Evolutionary conservation across 352 stramenopile species (phyloP), one percentile per base, ranked within the genome.

Genomic region (Phytophthora brassicae): DNA sequence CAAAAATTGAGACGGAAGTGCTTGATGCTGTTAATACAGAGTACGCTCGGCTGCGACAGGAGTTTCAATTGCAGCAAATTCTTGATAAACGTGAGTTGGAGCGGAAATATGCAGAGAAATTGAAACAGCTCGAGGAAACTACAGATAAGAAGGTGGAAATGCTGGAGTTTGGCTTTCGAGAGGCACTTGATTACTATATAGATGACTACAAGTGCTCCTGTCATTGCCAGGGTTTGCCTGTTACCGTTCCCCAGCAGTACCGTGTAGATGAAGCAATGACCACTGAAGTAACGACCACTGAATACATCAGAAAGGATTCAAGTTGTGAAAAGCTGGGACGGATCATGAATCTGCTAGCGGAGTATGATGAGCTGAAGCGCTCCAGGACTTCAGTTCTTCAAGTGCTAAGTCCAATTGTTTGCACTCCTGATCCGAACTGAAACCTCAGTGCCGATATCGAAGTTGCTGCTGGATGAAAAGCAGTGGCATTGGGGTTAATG

Each of bases 101-200:
- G 26, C 17, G 16, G 0, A 56, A 71, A 20, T 75, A 77, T 33
- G 50, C 61, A 0, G 41, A 67, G 19, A 60, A 77, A 22, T 19
- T 69, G 1, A 20, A 59, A 14, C 31, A 59, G 1, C 22, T 83
- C 4, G 52, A 72, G 3, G 55, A 70, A 31, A 48, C 58, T 4
- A 59, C 60, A 2, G 48, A 69, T 2, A 86, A 89, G 49, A 88
- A 88, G 42, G 42, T 85, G 11, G 50, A 68, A 8, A 89, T 89
- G 80, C 59, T 89, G 0, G 69, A 86, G 28, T 53, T 42, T 8
- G 80, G 68, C 0, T 70, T 86, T 60, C 39, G 66, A 14, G 47
- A 77, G 24, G 70, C 63, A 17, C 38, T 71, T 6, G 9, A 45
- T 9, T 44, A 63, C 4, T 63, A 56, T 23, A n/a, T 16, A 8